Evolutionary conservation across 1,139 yeast genomes (phyloP).

Genomic region (Pichia sp.): DNA sequence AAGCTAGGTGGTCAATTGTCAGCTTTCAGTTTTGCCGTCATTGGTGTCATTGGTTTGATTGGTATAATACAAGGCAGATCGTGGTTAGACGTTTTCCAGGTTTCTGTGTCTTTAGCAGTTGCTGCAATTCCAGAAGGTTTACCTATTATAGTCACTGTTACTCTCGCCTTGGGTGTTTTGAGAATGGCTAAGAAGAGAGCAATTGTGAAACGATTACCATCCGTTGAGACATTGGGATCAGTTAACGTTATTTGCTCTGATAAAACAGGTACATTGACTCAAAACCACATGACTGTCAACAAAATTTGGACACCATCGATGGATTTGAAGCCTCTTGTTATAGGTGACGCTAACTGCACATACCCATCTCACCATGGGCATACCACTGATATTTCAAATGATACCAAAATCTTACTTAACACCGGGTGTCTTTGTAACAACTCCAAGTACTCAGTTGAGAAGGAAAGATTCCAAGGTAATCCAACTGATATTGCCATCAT

Average conservation of each 20-base stretch:
- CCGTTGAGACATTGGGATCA: conserved; percentile 93
- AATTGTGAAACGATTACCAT: conserved; percentile 85
- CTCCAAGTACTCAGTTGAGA: conserved; percentile 61
- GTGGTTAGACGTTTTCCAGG: conserved; percentile 96
- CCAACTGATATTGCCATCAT: conserved; percentile 91
- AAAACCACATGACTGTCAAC: conserved; percentile 89
- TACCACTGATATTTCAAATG: conserved; percentile 40
- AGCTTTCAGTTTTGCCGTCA: conserved; percentile 70
- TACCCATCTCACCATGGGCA: conserved; percentile 41
- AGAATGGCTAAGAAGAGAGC: conserved; percentile 94
- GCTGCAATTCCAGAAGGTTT: conserved; percentile 98
- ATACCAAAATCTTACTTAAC: conserved; percentile 49
- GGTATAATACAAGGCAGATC: conserved; percentile 87
- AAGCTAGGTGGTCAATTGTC: conserved; percentile 87
- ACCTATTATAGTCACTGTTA: conserved; percentile 94
- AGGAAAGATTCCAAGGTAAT: conserved; percentile 73
- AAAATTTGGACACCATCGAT: conserved; percentile 77
- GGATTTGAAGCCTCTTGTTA: conserved; percentile 18
- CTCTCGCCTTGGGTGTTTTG: conserved; percentile 88
- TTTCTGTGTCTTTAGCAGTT: conserved; percentile 91
- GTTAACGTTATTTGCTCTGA: conserved; percentile 94
- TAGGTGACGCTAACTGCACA: conserved; percentile 41
- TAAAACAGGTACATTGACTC: conserved; percentile 92
- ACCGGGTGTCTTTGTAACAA: conserved; percentile 80
- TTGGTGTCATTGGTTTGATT: conserved; percentile 78